Conservation (phyloP, 148 eudicot genomes). For the Polygonum aviculare region DNA sequence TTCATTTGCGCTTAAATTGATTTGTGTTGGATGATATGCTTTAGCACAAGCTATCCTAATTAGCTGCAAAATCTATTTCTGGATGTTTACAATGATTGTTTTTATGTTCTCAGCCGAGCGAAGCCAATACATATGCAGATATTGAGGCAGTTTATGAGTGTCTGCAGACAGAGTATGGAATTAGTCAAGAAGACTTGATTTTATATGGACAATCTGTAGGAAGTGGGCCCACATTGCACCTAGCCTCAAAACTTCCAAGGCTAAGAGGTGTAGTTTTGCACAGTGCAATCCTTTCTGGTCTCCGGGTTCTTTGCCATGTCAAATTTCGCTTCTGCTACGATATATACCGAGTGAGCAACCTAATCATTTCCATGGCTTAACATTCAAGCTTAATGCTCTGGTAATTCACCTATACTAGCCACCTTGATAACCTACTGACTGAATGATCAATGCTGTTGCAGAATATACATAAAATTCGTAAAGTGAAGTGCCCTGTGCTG, state of each 20-base stretch:
- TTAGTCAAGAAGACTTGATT: constrained; percentile 88
- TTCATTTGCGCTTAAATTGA: not conserved
- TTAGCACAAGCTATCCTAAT: not conserved
- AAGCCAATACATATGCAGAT: constrained; percentile 84
- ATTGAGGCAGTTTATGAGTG: constrained; percentile 97
- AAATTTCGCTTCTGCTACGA: constrained; percentile 85
- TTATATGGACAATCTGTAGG: constrained; percentile 98
- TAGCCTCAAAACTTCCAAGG: constrained; percentile 86
- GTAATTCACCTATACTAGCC: not conserved
- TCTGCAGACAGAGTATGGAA: constrained; percentile 84
- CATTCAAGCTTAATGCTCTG: not conserved
- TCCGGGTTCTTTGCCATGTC: constrained; percentile 89
- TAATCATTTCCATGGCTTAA: not conserved
- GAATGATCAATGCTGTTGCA: constrained; percentile 31
- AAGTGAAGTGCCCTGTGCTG: constrained; percentile 91
- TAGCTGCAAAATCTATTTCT: not conserved
- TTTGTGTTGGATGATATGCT: not conserved
- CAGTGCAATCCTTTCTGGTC: constrained; percentile 97
- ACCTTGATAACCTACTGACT: constrained; percentile 10
- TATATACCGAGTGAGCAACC: constrained; percentile 67
- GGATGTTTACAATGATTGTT: not conserved
- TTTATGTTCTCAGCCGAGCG: constrained; percentile 64
- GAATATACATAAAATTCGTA: constrained; percentile 88
- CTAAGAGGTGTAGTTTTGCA: constrained; percentile 97
- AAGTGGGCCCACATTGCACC: constrained; percentile 93